A percentile compares a stretch with the other conserved stretches of the same genome.
Evolutionary conservation across 495 filamentous ascomycete genomes (phyloP).

Genomic region (Monascus purpureus): DNA sequence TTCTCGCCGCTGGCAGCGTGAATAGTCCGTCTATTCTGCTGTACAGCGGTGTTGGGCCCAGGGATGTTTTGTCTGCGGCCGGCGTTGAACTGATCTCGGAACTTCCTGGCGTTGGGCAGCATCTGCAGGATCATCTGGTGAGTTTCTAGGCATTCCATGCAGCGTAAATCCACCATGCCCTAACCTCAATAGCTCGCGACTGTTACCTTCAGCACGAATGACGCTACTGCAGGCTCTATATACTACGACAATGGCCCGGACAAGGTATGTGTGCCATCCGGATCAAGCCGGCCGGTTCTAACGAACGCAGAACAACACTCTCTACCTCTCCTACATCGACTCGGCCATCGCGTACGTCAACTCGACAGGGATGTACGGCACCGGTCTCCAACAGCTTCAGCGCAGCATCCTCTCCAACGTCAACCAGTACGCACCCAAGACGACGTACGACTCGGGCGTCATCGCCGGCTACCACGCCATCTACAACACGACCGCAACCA

Average conservation of each 20-base stretch:
- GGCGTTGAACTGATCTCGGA: slow-evolving; percentile 27
- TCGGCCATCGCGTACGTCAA: slow-evolving; percentile 20
- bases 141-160: slow-evolving; percentile 4
- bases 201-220: slow-evolving; percentile 13
- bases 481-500: slow-evolving; percentile 15
- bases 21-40: slow-evolving; percentile 43
- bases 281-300: too few relatives aligned
- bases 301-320: slow-evolving; percentile 13
- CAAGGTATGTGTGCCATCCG: slow-evolving; percentile 6
- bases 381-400: slow-evolving; percentile 3
- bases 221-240: slow-evolving; percentile 14
- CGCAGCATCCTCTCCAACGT: slow-evolving; percentile 10
- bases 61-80: slow-evolving; percentile 17
- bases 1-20: slow-evolving; percentile 39
- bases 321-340: slow-evolving; percentile 20
- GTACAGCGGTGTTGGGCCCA: slow-evolving; percentile 31
- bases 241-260: slow-evolving; percentile 15
- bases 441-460: slow-evolving; percentile 14
- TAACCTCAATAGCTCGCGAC: slow-evolving; percentile 17
- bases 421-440: slow-evolving; percentile 9
- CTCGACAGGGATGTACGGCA: slow-evolving; percentile 11
- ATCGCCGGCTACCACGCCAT: slow-evolving; percentile 21
- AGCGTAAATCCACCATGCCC: slow-evolving; percentile 1
- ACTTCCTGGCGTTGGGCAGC: slow-evolving; percentile 36
- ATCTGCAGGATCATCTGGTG: slow-evolving; percentile 34